Percentiles rank a stretch among this genome's conserved stretches.
Evolutionary conservation across 768 basidiomycete species (phyloP).

Genomic region (Auricularia sp.): DNA sequence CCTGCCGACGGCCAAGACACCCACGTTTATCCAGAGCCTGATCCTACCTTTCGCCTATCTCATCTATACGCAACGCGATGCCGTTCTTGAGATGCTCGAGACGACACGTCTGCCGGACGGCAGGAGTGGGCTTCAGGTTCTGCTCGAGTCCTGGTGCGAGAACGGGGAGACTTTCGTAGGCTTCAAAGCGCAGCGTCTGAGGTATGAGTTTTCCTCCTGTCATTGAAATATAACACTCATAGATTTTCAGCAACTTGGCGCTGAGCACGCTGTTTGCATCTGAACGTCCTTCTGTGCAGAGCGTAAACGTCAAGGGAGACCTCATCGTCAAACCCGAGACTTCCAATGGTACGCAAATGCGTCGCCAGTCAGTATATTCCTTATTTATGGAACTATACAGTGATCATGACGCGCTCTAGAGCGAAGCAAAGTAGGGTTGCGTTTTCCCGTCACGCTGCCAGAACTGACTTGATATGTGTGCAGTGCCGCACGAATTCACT

Average conservation of each 20-base stretch:
- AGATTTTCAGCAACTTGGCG: slow-evolving; percentile 52
- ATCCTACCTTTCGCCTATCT: slow-evolving; percentile 91
- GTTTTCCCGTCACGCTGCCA: slow-evolving; percentile 8
- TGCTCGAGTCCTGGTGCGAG: slow-evolving; percentile 92
- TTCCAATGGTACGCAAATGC: slow-evolving; percentile 54
- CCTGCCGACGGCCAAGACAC: slow-evolving; percentile 78
- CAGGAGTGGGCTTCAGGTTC: slow-evolving; percentile 65
- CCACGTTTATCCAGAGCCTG: slow-evolving; percentile 86
- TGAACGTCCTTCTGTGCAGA: slow-evolving; percentile 54
- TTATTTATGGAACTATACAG: slow-evolving; percentile 28
- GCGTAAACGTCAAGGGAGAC: slow-evolving; percentile 79
- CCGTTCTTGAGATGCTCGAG: slow-evolving; percentile 69
- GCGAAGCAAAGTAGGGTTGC: slow-evolving; percentile 66
- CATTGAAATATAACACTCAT: neutral
- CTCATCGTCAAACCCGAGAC: slow-evolving; percentile 76
- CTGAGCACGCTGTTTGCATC: slow-evolving; percentile 63
- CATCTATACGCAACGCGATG: slow-evolving; percentile 75
- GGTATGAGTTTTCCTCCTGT: slow-evolving; percentile 16
- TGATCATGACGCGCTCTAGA: slow-evolving; percentile 93
- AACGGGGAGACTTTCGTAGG: slow-evolving; percentile 92
- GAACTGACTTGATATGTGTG: slow-evolving; percentile 4
- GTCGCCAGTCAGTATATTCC: neutral
- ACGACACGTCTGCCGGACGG: slow-evolving; percentile 42
- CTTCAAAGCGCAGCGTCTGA: slow-evolving; percentile 84
- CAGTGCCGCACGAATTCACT: slow-evolving; percentile 82